Percentiles rank a stretch among this genome's conserved stretches.
Evolutionary conservation across 805 yeast species (phyloP).

Genomic region (Metschnikowia dekortorum): DNA sequence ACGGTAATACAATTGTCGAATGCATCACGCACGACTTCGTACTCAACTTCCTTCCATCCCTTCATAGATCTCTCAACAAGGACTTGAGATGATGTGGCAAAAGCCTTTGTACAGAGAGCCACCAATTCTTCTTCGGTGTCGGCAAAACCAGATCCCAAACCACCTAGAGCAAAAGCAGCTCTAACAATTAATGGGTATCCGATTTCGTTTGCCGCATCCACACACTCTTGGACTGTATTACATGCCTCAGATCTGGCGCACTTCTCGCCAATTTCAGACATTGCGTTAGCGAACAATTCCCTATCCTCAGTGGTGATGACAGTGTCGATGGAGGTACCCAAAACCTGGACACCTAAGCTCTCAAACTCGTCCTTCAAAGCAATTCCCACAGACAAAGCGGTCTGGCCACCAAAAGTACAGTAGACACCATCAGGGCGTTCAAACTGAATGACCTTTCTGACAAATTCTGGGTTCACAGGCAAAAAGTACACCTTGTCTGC

Average conservation of each 20-base stretch:
- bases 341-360: constrained; percentile 83
- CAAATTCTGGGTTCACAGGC: constrained; percentile 97
- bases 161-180: constrained; percentile 97
- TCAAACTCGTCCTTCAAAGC: constrained; percentile 93
- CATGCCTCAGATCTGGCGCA: constrained; percentile 94
- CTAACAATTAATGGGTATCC: constrained; percentile 96
- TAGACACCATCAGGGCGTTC: constrained; percentile 97
- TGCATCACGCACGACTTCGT: constrained; percentile 97
- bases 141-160: constrained; percentile 97
- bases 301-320: constrained; percentile 97
- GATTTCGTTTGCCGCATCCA: constrained; percentile 76
- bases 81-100: constrained; percentile 94
- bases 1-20: constrained; percentile 97
- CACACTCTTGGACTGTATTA: constrained; percentile 71
- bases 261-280: constrained; percentile 93
- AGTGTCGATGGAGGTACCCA: constrained; percentile 96
- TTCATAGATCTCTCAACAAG: constrained; percentile 94
- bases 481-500: constrained; percentile 97
- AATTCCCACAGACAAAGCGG: constrained; percentile 95
- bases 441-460: constrained; percentile 87
- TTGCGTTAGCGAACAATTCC: constrained; percentile 89
- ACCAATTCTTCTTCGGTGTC: constrained; percentile 78
- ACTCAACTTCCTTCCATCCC: constrained; percentile 99
- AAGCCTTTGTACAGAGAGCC: constrained; percentile 83
- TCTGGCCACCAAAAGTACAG: constrained; percentile 98